phyloP scores from a whole-genome alignment of 2,329 filamentous ascomycete genomes.

The Teratosphaeria pseudoeucalypti region DNA sequence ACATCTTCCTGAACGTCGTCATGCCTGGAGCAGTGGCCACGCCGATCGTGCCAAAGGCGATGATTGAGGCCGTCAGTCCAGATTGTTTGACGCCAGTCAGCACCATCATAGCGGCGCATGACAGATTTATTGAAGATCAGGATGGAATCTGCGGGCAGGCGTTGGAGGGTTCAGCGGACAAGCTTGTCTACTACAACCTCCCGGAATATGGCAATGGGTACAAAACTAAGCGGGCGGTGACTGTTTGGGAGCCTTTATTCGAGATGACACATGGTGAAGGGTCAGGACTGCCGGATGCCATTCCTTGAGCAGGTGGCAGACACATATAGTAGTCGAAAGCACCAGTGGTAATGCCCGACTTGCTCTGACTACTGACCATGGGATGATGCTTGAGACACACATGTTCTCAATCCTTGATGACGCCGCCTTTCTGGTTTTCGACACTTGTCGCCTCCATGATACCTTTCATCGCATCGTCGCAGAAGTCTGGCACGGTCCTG shows the following conservation, averaged over 20 bases:
- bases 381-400: background rate
- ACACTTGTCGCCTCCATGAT: conserved; percentile 23
- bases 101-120: conserved; percentile 38
- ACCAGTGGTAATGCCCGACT: background rate
- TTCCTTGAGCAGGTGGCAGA: conserved; percentile 13
- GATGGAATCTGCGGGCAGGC: conserved; percentile 30
- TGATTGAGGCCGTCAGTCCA: background rate
- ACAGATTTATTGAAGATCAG: conserved; percentile 37
- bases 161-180: conserved; percentile 36
- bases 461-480: conserved; percentile 19
- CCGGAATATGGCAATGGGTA: conserved; percentile 33
- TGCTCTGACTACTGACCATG: background rate
- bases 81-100: conserved; percentile 28
- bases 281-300: conserved; percentile 32
- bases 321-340: background rate
- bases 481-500: conserved; percentile 14
- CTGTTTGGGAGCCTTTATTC: conserved; percentile 42
- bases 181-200: conserved; percentile 28
- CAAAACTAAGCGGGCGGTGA: conserved; percentile 33
- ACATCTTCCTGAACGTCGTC: conserved; percentile 4
- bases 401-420: conserved; percentile 9
- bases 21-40: background rate
- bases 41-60: background rate
- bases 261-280: conserved; percentile 35
- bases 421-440: conserved; percentile 20